Evolutionary conservation across 805 yeast genomes (phyloP).

Genomic region (Pichia cephalocereana): DNA sequence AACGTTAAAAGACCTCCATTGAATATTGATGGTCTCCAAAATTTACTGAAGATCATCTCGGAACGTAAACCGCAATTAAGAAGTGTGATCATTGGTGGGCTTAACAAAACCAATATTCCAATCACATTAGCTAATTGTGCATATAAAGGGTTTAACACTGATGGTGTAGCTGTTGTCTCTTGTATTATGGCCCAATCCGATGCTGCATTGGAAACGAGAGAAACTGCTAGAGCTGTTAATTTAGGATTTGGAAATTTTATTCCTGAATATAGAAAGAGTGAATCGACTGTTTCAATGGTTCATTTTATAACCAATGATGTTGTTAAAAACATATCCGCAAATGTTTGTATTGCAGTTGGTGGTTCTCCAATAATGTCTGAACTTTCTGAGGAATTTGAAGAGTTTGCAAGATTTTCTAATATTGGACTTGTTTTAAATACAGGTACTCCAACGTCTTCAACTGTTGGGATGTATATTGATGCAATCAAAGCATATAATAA

Average conservation of each 20-base stretch:
- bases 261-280: background rate
- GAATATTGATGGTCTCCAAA: slow-evolving; percentile 61
- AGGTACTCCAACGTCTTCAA: slow-evolving; percentile 53
- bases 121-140: slow-evolving; percentile 45
- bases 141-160: slow-evolving; percentile 38
- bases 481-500: slow-evolving; percentile 56
- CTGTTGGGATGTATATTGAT: slow-evolving; percentile 32
- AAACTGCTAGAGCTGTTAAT: background rate
- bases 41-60: slow-evolving; percentile 39
- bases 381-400: slow-evolving; percentile 53
- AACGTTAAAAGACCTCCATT: slow-evolving; percentile 44
- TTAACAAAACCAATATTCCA: slow-evolving; percentile 53
- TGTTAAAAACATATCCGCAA: slow-evolving; percentile 84
- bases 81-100: slow-evolving; percentile 77
- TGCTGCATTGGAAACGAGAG: slow-evolving; percentile 43
- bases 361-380: slow-evolving; percentile 90
- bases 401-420: slow-evolving; percentile 48
- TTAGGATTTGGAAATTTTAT: background rate
- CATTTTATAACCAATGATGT: slow-evolving; percentile 87
- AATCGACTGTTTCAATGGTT: slow-evolving; percentile 43
- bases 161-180: slow-evolving; percentile 88
- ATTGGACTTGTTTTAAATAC: slow-evolving; percentile 59
- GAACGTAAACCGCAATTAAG: slow-evolving; percentile 30
- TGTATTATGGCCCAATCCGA: slow-evolving; percentile 61
- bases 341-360: slow-evolving; percentile 73